These are phyloP conservation scores for Dioszegia crocea DNA, from an alignment of 768 basidiomycete genomes.

Conservation along the genomic window DNA sequence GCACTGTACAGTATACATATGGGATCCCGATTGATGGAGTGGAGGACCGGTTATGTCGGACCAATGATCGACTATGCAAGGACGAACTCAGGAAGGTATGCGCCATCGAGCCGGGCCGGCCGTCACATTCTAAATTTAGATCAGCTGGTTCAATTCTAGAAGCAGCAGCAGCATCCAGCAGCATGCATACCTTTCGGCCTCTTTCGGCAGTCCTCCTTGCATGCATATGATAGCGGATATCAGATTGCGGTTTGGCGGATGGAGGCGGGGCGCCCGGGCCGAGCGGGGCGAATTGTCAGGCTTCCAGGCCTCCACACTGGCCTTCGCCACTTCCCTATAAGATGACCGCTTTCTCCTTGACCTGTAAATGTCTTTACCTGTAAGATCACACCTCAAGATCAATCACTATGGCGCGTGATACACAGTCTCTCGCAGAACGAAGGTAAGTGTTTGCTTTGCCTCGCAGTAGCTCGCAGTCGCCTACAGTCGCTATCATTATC, in stretches of 20 bases:
- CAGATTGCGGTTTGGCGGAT: not conserved
- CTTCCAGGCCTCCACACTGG: not conserved
- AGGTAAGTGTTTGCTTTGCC: not conserved
- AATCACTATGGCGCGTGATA: not conserved
- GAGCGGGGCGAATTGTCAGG: not conserved
- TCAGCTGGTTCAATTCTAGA: not conserved
- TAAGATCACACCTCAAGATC: not conserved
- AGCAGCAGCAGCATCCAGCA: not conserved
- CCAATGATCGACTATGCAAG: too few species aligned
- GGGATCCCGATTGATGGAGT: too few species aligned
- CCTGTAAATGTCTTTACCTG: not conserved
- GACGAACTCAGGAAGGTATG: too few species aligned
- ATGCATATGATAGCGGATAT: not conserved
- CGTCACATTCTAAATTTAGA: not conserved
- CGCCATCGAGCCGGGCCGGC: not conserved
- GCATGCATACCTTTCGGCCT: not conserved
- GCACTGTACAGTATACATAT: too few species aligned
- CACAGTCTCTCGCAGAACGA: not conserved
- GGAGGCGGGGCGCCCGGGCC: too few species aligned
- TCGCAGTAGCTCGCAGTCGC: too few species aligned
- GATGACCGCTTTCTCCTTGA: not conserved
- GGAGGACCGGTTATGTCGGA: too few species aligned
- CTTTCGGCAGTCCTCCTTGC: not conserved
- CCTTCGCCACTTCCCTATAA: not conserved
- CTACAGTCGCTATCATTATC: not conserved